These are phyloP conservation scores for Sporothrix globosa DNA, from an alignment of 2,329 filamentous ascomycete genomes.

Conservation along the genomic window DNA sequence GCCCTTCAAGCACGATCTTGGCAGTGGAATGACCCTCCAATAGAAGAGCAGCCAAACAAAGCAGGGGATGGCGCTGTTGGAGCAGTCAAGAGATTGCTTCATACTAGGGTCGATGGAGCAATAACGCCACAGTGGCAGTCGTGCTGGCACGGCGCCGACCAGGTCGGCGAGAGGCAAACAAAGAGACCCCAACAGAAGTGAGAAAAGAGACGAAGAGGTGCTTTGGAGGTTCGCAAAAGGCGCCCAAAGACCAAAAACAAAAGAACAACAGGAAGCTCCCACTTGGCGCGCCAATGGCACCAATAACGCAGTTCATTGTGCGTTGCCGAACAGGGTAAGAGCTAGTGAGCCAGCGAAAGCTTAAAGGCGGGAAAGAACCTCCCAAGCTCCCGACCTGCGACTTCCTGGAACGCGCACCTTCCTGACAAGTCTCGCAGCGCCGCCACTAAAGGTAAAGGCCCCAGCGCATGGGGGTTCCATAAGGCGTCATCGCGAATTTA, in stretches of 20 bases:
- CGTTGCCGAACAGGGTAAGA: conserved; percentile 1
- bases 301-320: neutral
- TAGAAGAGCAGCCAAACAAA: neutral
- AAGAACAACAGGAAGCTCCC: conserved; percentile 11
- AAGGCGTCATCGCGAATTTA: conserved; percentile 27
- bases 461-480: neutral
- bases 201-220: neutral
- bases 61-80: neutral
- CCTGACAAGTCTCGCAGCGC: neutral
- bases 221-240: neutral
- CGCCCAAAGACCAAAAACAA: too few species aligned
- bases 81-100: neutral
- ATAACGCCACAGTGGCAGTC: conserved; percentile 12
- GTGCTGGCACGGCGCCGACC: neutral
- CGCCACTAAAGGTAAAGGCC: neutral
- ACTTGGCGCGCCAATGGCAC: conserved; percentile 14
- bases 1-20: neutral
- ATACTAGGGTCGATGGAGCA: conserved; percentile 21
- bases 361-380: neutral
- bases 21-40: neutral
- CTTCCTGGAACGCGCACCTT: neutral
- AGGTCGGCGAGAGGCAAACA: neutral
- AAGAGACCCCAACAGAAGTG: neutral
- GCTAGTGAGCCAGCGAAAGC: neutral
- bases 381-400: neutral